phyloP scores from a whole-genome alignment of 371 early-diverging fungal genomes.

The Circinella minor region DNA sequence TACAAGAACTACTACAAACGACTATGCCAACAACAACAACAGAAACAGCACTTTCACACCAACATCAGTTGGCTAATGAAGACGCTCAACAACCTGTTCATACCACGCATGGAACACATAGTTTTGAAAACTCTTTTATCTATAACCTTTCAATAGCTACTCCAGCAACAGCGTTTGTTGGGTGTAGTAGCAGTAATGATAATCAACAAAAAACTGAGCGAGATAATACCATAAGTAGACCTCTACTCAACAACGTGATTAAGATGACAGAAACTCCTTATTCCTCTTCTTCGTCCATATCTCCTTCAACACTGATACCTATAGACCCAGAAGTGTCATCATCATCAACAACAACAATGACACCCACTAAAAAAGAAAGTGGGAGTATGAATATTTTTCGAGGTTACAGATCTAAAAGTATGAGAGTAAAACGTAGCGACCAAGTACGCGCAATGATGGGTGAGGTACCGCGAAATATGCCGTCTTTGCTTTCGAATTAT shows the following conservation, averaged over 20 bases:
- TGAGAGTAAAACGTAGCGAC: constrained; percentile 17
- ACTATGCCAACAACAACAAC: not conserved
- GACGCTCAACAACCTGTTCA: not conserved
- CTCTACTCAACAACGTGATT: not conserved
- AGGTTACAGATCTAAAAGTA: constrained; percentile 13
- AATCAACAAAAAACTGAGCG: not conserved
- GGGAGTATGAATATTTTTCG: not conserved
- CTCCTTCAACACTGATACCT: not conserved
- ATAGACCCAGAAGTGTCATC: not conserved
- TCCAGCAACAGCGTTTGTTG: no score
- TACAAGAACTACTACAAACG: not conserved
- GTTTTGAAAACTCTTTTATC: not conserved
- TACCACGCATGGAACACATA: not conserved
- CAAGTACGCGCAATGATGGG: constrained; percentile 16
- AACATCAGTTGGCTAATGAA: not conserved
- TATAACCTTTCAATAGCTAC: not conserved
- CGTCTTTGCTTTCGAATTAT: not conserved
- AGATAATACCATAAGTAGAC: not conserved
- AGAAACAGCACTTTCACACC: not conserved
- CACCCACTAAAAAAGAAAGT: not conserved
- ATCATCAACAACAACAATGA: not conserved
- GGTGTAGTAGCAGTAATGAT: not conserved
- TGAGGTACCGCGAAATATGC: constrained; percentile 2
- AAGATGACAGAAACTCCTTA: not conserved
- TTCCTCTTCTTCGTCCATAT: not conserved